Evolutionary conservation across 164 flowering plant genomes (phyloP), one percentile per base, ranked within the genome.

Genomic region (Hamamelis virginiana): DNA sequence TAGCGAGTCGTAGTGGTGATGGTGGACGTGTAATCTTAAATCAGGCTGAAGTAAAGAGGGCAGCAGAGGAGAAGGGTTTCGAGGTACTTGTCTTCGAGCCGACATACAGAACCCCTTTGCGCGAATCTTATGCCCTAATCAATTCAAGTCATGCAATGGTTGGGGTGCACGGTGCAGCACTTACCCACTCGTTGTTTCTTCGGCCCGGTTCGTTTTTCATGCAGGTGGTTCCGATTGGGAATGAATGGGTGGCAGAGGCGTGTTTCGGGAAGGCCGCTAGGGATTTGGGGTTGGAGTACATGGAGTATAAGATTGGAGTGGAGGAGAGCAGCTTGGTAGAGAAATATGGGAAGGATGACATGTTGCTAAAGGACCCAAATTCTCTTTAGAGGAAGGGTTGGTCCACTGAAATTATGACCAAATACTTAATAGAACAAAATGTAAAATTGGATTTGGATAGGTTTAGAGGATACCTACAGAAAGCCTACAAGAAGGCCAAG

Each of bases 361-460:
- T 65, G 66, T 73, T 84, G 74, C 38, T 87, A 15, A 84, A 21
- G 53, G 73, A 83, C 46, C 88, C 89, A 0, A 53, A 4, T 15
- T 74, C 50, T 1, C 58, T 76, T 33, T 67, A 41, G 52, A 75
- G 75, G 38, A 26, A 68, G 10, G 68, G 72, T 3, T 82, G 83
- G 81, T 51, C 68, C 2, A n/a, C 21, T 1, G 66, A 58, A 10
- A 58, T 71, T 5, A 81, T 70, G 82, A 64, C 58, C 19, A 63
- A 82, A 21, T 87, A 85, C 62, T 66, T 85, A 68, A 81, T 78
- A 67, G 71, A 71, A 21, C 91, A 87, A 75, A 67, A 85, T 74
- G 83, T 89, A n/a, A 81, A 16, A 27, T 33, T 89, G 62, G 82
- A 87, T 78, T 58, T 80, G 77, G 70, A 1, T 23, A 81, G 84